Evolutionary conservation across 106 monocot species (phyloP), one percentile per base, ranked within the genome.

Genomic region (Xerophyta viscosa): DNA sequence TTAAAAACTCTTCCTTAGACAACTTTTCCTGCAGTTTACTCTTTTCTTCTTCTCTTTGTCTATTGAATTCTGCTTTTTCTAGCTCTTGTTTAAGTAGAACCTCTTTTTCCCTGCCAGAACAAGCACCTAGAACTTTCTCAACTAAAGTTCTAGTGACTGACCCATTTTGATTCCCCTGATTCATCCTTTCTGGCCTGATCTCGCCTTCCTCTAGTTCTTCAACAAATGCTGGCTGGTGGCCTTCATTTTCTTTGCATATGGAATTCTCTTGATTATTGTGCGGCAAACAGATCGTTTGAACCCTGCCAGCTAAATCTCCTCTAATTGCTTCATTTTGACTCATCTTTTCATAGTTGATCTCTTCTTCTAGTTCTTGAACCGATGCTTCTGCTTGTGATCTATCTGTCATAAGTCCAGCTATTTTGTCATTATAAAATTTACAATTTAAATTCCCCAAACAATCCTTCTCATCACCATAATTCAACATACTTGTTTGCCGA

Each of bases 1-100:
- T 76, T 42, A 41, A 60, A 42, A 80, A 82, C 27, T 64, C 48
- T 55, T 75, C 52, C 37, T 64, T 69, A 27, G 70, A 24, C 13
- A 74, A 39, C 9, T 46, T 60, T 41, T 64, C 52, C 39, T 71
- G 74, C 46, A 78, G 8, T 56, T 50, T 71, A 15, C n/a, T 50
- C 61, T 12, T 65, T 60, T 66, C 64, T 33, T 52, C 52, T 47
- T 63, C 65, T 67, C 24, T 64, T 17, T 59, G 47, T 20, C 27
- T 26, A 29, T 64, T 52, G 31, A 85, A 71, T 28, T 73, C 66
- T 19, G 55, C 33, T 21, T 70, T 13, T 65, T 73, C 78, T 13
- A 47, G 20, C 44, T 62, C 39, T 29, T 91, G 82, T 42, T 59
- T 76, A 8, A 56, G 23, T 30, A 67, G 24, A 0, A 79, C 47